Evolutionary conservation across 2,329 filamentous ascomycete species (phyloP).

Genomic region (Lasiodiplodia hormozganensis): DNA sequence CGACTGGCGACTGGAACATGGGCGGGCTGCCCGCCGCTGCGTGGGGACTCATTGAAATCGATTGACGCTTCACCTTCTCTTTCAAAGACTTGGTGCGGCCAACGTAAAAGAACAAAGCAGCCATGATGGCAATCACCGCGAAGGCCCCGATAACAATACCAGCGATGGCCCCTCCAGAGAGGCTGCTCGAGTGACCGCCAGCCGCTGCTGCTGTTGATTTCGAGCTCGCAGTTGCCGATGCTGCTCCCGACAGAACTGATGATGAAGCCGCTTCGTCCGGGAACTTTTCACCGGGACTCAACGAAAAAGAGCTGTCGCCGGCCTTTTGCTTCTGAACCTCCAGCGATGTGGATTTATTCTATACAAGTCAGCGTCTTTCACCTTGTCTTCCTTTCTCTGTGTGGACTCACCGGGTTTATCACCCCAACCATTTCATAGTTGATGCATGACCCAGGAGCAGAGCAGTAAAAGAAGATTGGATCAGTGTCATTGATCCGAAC

Average conservation of each 20-base stretch:
- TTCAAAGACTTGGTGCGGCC: conserved; percentile 46
- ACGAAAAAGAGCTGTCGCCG: conserved; percentile 35
- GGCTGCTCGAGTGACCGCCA: conserved; percentile 30
- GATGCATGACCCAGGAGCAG: conserved; percentile 70
- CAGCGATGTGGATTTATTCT: conserved; percentile 25
- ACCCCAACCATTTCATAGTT: conserved; percentile 75
- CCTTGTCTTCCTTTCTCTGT: background rate
- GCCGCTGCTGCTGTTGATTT: background rate
- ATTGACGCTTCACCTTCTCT: conserved; percentile 3
- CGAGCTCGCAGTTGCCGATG: background rate
- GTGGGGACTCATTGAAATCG: conserved; percentile 12
- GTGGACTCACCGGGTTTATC: conserved; percentile 68
- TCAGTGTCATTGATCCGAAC: conserved; percentile 44
- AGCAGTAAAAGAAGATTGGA: conserved; percentile 50
- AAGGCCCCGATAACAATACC: conserved; percentile 69
- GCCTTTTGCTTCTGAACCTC: conserved; percentile 30
- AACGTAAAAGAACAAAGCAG: conserved; percentile 70
- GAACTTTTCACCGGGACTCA: conserved; percentile 50
- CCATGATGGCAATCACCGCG: conserved; percentile 66
- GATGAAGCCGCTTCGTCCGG: conserved; percentile 41
- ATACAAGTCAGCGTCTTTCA: background rate
- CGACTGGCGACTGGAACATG: conserved; percentile 24
- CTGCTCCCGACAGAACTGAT: conserved; percentile 10
- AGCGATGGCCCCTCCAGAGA: conserved; percentile 51
- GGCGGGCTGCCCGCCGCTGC: conserved; percentile 14